These are phyloP conservation scores for Sugiyamaella chiloensis DNA, from an alignment of 805 yeast genomes.

Conservation along the genomic window DNA sequence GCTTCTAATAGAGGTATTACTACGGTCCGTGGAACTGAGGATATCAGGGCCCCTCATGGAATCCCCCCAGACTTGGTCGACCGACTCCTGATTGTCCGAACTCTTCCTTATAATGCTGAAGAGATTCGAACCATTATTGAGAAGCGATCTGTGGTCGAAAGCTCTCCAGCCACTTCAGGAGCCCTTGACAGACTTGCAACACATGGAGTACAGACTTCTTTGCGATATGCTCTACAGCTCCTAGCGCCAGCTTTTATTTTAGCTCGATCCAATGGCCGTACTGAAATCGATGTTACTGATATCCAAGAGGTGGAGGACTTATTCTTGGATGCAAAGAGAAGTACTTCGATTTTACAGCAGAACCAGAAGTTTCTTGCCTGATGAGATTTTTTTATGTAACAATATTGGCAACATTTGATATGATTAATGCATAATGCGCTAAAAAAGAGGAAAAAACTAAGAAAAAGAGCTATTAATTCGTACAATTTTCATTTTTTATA, in stretches of 20 bases:
- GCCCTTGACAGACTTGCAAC: slow-evolving; percentile 73
- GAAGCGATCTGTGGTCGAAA: slow-evolving; percentile 78
- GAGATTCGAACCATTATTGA: slow-evolving; percentile 81
- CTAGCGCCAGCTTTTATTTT: slow-evolving; percentile 87
- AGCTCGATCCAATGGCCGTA: slow-evolving; percentile 68
- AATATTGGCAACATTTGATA: too few species aligned
- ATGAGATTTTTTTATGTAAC: too few species aligned
- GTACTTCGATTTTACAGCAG: slow-evolving; percentile 60
- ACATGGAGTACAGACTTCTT: slow-evolving; percentile 72
- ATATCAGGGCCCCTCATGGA: slow-evolving; percentile 88
- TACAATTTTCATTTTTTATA: neutral
- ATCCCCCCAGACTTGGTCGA: slow-evolving; percentile 94
- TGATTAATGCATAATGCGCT: too few species aligned
- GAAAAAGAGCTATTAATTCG: neutral
- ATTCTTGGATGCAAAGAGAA: slow-evolving; percentile 83
- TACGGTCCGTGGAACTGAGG: slow-evolving; percentile 84
- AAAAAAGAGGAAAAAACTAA: neutral
- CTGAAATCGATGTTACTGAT: slow-evolving; percentile 64
- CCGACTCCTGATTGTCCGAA: slow-evolving; percentile 85
- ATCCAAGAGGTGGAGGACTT: slow-evolving; percentile 78
- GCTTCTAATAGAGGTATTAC: slow-evolving; percentile 96
- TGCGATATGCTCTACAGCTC: slow-evolving; percentile 89
- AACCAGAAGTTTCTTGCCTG: slow-evolving; percentile 33
- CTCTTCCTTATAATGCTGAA: slow-evolving; percentile 79
- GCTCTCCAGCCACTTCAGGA: slow-evolving; percentile 57